Conservation (phyloP, 2,329 filamentous ascomycete species). For the Davidsoniella eucalypti region DNA sequence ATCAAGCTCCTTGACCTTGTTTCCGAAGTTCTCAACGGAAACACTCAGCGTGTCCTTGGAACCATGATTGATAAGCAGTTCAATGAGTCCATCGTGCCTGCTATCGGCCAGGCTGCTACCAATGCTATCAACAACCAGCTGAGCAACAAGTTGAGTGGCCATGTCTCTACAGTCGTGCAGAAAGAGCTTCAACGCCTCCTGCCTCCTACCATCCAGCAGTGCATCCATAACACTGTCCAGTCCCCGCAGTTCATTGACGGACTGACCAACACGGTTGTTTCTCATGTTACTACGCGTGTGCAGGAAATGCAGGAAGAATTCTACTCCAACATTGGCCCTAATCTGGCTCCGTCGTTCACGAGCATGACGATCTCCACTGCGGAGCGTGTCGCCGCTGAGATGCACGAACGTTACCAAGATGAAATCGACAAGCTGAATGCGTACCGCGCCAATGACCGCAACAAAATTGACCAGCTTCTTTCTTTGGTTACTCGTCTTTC, state of each 20-base stretch:
- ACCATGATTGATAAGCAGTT: conserved; percentile 65
- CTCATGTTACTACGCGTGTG: conserved; percentile 43
- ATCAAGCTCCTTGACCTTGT: conserved; percentile 40
- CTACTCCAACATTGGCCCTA: conserved; percentile 39
- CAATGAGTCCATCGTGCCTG: conserved; percentile 57
- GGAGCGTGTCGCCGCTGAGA: conserved; percentile 49
- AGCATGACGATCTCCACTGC: conserved; percentile 48
- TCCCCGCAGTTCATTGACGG: conserved; percentile 56
- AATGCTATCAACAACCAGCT: conserved; percentile 58
- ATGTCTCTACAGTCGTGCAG: conserved; percentile 49
- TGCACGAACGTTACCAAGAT: conserved; percentile 44
- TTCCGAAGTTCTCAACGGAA: conserved; percentile 43
- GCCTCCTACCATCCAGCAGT: conserved; percentile 47
- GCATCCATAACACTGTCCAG: conserved; percentile 48
- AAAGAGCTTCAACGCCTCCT: conserved; percentile 57
- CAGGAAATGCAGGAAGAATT: conserved; percentile 57
- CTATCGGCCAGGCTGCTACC: conserved; percentile 49
- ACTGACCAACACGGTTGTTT: conserved; percentile 26
- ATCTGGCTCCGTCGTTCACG: conserved; percentile 50
- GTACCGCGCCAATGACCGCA: conserved; percentile 33
- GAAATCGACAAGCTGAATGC: conserved; percentile 34
- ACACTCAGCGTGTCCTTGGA: conserved; percentile 54
- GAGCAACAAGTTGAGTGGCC: conserved; percentile 46
- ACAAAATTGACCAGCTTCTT: conserved; percentile 59
- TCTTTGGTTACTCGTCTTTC: conserved; percentile 49